Percentiles rank a stretch among this genome's conserved stretches.
phyloP scores from a whole-genome alignment of 257 asterid species.

The Penstemon barbatus region DNA sequence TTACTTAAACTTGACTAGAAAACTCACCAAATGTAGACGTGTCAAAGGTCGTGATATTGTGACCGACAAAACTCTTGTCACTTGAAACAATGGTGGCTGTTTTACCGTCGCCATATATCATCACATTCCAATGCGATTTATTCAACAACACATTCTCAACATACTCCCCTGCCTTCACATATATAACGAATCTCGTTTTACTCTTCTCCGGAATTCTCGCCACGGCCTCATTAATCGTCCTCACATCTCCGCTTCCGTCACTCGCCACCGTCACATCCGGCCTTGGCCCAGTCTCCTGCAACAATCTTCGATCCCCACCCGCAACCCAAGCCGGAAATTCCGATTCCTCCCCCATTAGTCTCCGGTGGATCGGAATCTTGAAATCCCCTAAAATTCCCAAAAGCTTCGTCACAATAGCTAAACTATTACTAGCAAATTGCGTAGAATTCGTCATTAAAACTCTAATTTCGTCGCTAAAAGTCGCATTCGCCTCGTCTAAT shows the following conservation, averaged over 20 bases:
- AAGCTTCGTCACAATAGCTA: constrained; percentile 67
- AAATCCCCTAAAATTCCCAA: constrained; percentile 41
- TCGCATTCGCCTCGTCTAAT: constrained; percentile 54
- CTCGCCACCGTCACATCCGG: constrained; percentile 63
- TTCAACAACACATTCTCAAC: constrained; percentile 60
- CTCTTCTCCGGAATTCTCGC: constrained; percentile 58
- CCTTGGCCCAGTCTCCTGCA: constrained; percentile 42
- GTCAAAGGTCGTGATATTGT: constrained; percentile 55
- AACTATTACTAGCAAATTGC: constrained; percentile 63
- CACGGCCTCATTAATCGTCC: constrained; percentile 53
- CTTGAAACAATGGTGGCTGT: constrained; percentile 50
- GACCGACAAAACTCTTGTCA: constrained; percentile 41
- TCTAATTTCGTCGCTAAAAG: constrained; percentile 39
- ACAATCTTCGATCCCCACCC: constrained; percentile 52
- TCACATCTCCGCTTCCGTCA: constrained; percentile 57
- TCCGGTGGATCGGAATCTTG: constrained; percentile 53
- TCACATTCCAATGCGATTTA: constrained; percentile 63
- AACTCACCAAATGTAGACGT: constrained; percentile 77
- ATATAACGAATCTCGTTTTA: constrained; percentile 45
- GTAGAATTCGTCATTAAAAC: constrained; percentile 51
- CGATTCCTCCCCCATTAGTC: constrained; percentile 32
- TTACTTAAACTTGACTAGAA: neutral
- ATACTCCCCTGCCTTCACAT: constrained; percentile 61
- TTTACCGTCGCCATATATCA: constrained; percentile 80
- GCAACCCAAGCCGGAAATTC: constrained; percentile 61